These are phyloP conservation scores for Thraustochytrium sp. DNA, from an alignment of 352 stramenopile species.

Conservation along the genomic window DNA sequence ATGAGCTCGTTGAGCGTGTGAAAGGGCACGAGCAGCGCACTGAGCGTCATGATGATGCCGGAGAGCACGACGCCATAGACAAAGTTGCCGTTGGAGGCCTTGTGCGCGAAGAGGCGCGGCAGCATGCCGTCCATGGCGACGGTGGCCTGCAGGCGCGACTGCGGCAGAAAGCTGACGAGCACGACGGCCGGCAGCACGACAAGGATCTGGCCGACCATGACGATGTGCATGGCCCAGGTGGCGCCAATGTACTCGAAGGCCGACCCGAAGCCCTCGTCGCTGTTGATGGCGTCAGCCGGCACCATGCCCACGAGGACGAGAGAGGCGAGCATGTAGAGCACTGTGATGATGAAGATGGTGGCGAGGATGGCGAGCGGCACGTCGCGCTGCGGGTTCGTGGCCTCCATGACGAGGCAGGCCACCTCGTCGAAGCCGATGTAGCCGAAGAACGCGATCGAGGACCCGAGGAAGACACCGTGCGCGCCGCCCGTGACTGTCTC, in stretches of 20 bases:
- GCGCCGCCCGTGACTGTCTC: conserved; percentile 47
- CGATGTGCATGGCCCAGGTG: conserved; percentile 65
- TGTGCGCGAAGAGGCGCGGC: background rate
- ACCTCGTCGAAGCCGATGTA: conserved; percentile 89
- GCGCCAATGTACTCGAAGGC: conserved; percentile 68
- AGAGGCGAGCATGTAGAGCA: conserved; percentile 78
- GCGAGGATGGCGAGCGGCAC: conserved; percentile 83
- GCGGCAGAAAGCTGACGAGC: conserved; percentile 36
- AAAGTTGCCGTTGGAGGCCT: background rate
- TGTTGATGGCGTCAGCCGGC: conserved; percentile 49
- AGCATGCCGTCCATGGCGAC: conserved; percentile 17
- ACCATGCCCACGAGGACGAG: conserved; percentile 73
- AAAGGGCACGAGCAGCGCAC: background rate
- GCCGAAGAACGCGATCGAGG: conserved; percentile 80
- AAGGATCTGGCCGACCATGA: conserved; percentile 54
- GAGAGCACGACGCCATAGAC: background rate
- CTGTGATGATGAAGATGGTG: conserved; percentile 77
- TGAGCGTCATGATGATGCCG: conserved; percentile 8
- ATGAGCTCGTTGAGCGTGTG: conserved; percentile 28
- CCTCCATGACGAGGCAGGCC: conserved; percentile 79
- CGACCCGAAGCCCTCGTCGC: conserved; percentile 64
- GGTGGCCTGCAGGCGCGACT: background rate
- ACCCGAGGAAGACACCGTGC: conserved; percentile 72
- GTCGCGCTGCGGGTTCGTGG: conserved; percentile 75
- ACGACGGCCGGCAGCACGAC: conserved; percentile 26